Percentiles rank a stretch among this genome's conserved stretches.
Conservation (phyloP, 1,139 yeast genomes). For the Zygotorulaspora mrakii region DNA sequence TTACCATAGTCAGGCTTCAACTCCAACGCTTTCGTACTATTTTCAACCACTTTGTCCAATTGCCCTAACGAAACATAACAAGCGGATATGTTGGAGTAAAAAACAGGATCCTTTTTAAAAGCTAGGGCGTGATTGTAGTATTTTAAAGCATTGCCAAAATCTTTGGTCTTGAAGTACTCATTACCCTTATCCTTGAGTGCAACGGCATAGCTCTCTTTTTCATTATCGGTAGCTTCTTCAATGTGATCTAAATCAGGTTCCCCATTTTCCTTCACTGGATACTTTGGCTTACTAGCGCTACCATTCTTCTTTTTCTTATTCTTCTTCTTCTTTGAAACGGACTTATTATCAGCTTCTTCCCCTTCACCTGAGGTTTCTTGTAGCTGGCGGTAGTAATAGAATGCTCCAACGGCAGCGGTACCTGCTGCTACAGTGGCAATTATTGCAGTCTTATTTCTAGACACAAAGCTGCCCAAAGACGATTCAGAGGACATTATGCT, state of each 20-base stretch:
- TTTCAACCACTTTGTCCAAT: constrained; percentile 78
- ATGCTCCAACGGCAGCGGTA: constrained; percentile 59
- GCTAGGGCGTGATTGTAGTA: constrained; percentile 74
- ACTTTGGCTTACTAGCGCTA: constrained; percentile 36
- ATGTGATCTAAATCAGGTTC: constrained; percentile 55
- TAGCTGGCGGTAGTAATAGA: constrained; percentile 45
- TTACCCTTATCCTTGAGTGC: constrained; percentile 90
- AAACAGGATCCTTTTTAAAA: constrained; percentile 77
- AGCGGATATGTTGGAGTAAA: constrained; percentile 91
- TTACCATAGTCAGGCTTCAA: constrained; percentile 87
- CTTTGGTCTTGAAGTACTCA: constrained; percentile 64
- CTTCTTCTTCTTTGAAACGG: constrained; percentile 36
- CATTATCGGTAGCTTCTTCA: constrained; percentile 45
- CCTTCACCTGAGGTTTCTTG: constrained; percentile 22
- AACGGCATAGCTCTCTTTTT: constrained; percentile 66
- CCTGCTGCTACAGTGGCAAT: constrained; percentile 60
- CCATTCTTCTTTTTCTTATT: constrained; percentile 43
- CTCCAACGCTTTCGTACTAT: constrained; percentile 79
- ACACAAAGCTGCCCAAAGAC: constrained; percentile 42
- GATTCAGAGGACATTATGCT: constrained; percentile 16
- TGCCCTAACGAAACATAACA: constrained; percentile 82
- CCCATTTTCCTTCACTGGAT: constrained; percentile 51
- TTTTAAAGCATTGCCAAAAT: constrained; percentile 68
- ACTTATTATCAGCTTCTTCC: constrained; percentile 15
- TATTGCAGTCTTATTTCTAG: constrained; percentile 57